Base-by-base conservation (phyloP, 257 asterid species). In the Ajuga chamaepitys region DNA sequence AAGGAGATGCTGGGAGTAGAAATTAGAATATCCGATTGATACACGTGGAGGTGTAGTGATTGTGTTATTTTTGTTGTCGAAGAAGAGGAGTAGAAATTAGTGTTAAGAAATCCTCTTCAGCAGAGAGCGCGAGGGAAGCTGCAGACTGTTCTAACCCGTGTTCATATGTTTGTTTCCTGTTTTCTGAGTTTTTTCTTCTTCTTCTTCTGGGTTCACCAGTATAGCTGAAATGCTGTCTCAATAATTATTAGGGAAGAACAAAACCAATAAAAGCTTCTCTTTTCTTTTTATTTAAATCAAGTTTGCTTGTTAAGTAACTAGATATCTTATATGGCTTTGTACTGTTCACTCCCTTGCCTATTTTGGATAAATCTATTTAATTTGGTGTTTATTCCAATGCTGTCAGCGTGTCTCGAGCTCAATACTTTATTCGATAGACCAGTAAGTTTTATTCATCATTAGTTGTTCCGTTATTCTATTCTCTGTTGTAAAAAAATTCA, bases 1-100 rank as follows among this genome's bases (percentile, higher is more conserved):
- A 89, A 86, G 72, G 90, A 81, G 62, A 66, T 83, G 25, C 91
- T 86, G 13, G 88, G 91, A 40, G 93, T 84, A 69, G 96, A 88
- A 71, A 74, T 88, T 82, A 86, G 80, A 52, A 86, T 88, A 75
- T 88, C 95, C 9, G 95, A 86, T 75, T 86, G 85, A 88, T 64
- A 67, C 60, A 34, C 26, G 24, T 28, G 32, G 38, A 18, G 47
- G 20, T 11, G 4, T 24, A 62, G 32, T 0, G 24, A 21, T 41
- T 46, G 44, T 67, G 73, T 68, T 64, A 70, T 63, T 79, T 78
- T 78, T 75, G 70, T 53, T 48, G 71, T 56, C 74, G 50, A 55
- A 35, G 59, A 66, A 32, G 68, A 70, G 78, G 74, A 51, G 46
- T 12, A 26, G 32, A 35, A 44, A 22, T 44, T 48, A 46, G 17